Evolutionary conservation across 2,329 filamentous ascomycete genomes (phyloP), one percentile per base, ranked within the genome.

Genomic region (Thermothelomyces thermophilus): DNA sequence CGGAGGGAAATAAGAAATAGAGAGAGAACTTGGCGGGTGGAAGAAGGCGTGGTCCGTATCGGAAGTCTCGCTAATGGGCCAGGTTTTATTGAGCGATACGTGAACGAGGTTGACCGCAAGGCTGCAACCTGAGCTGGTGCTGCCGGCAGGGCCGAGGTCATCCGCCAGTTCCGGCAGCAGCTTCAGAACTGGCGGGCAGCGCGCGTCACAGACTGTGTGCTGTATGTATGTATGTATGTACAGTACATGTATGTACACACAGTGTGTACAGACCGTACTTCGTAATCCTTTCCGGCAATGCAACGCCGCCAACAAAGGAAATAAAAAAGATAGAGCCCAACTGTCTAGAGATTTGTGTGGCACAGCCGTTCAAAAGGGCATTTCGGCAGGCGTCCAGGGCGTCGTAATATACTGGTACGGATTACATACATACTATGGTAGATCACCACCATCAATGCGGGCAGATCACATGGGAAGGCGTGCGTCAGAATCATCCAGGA

Each of bases 41-140:
- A 40, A 24, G 26, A 14, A 10, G 13, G 35, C 26, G 28, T 33
- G 36, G n/a, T n/a, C n/a, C n/a, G n/a, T n/a, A n/a, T n/a, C n/a
- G n/a, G n/a, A n/a, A n/a, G n/a, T n/a, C n/a, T n/a, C n/a, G n/a
- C n/a, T n/a, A n/a, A n/a, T n/a, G n/a, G n/a, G n/a, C n/a, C n/a
- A n/a, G n/a, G n/a, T 26, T 26, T 9, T 9, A 9, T 26, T 26
- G 5, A 26, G 24, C 9, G 9, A 26, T 26, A 26, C 9, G 5
- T 9, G 24, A 26, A 26, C 24, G 24, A 26, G 24, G 24, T 26
- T 35, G 53, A 48, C 41, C 22, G 48, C 47, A 55, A 48, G 50
- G 50, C 50, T 44, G 20, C 45, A 24, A 39, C 37, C 28, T 48
- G 53, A 51, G 40, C 46, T 41, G 41, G 50, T 24, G 28, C 36